Base-by-base conservation (phyloP, 139 green algal species). In the Prasinococcaceae sp. region DNA sequence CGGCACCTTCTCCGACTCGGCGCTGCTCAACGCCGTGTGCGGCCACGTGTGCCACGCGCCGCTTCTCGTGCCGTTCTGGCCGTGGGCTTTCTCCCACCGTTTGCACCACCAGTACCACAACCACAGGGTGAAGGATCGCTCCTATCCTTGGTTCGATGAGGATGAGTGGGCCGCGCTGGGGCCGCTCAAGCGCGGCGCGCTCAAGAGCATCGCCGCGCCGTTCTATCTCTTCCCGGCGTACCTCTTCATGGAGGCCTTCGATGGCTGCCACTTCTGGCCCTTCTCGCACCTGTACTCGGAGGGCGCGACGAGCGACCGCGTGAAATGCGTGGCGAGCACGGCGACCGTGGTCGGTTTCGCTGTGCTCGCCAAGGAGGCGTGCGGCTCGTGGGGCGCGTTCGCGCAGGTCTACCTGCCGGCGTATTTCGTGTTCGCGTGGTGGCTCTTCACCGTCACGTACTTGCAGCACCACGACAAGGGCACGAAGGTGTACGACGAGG, bases 71-170 rank as follows among this genome's bases (percentile, higher is more conserved):
- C 50, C 50, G 4, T 58, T 58, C 32, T 36, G 47, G 30, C 50
- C 50, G 35, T 58, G 50, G 50, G 22, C 25, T 16, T 43, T 47
- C 50, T 43, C 27, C 30, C 50, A 58, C 50, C 46, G 47, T n/a
- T 16, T 33, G 35, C 50, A 58, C 50, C 50, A 58, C 50, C 5
- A n/a, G 50, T 38, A 47, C 32, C 27, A 36, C 30, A 58, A 58
- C 50, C 27, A 58, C n/a, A n/a, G n/a, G n/a, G n/a, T n/a, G n/a
- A n/a, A n/a, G n/a, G n/a, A n/a, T n/a, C n/a, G n/a, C n/a, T n/a
- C n/a, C n/a, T n/a, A n/a, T n/a, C n/a, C n/a, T n/a, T n/a, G n/a
- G n/a, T n/a, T n/a, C n/a, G n/a, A n/a, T n/a, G n/a, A n/a, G n/a
- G n/a, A n/a, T n/a, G n/a, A n/a, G n/a, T n/a, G n/a, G n/a, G n/a